A percentile compares a stretch with the other conserved stretches of the same genome.
These are phyloP conservation scores for Aspergillus sp. DNA, from an alignment of 2,329 filamentous ascomycete genomes.

Conservation along the genomic window DNA sequence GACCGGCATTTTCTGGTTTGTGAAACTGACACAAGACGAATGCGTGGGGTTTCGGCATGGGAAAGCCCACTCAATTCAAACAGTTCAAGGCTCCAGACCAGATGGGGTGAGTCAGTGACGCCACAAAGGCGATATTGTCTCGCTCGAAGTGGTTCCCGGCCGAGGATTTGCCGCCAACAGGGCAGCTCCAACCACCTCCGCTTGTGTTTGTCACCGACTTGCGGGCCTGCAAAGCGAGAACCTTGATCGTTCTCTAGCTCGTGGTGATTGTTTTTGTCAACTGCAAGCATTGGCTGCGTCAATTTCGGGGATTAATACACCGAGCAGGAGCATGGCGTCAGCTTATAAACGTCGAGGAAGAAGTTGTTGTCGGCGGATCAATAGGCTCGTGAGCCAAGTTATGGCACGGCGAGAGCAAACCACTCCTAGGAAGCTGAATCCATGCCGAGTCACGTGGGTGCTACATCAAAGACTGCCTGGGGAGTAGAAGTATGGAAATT, in stretches of 20 bases:
- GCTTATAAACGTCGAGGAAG: neutral
- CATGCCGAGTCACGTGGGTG: neutral
- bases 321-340: neutral
- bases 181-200: constrained; percentile 4
- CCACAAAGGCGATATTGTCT: neutral
- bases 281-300: neutral
- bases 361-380: neutral
- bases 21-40: neutral
- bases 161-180: constrained; percentile 3
- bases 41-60: neutral
- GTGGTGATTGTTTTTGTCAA: neutral
- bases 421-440: neutral
- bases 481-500: neutral
- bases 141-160: neutral
- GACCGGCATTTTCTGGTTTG: neutral
- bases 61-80: neutral
- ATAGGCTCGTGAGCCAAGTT: neutral
- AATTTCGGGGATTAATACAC: neutral
- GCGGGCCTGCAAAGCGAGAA: neutral
- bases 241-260: neutral
- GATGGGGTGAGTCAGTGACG: neutral
- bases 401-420: neutral
- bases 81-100: too few relatives aligned
- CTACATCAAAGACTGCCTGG: neutral
- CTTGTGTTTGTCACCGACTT: neutral